Percentiles rank a stretch among this genome's conserved stretches.
Conservation (phyloP, 257 asterid genomes). For the Solanum phureja region DNA sequence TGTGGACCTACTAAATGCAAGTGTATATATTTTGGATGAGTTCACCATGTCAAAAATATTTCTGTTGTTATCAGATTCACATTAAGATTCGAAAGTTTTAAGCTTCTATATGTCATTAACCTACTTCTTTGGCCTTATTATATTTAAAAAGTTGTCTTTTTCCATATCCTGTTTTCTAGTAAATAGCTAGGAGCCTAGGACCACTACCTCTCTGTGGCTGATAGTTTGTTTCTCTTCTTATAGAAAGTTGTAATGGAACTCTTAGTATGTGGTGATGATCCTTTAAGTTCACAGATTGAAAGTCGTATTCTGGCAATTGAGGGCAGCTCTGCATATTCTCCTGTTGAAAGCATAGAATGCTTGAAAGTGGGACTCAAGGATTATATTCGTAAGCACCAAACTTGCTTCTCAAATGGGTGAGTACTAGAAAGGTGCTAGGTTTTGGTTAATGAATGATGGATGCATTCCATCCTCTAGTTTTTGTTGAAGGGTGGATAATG, state of each 20-base stretch:
- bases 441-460: not conserved
- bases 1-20: not conserved
- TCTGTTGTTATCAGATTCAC: not conserved
- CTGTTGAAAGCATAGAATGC: constrained; percentile 34
- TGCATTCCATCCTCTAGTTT: not conserved
- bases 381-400: constrained; percentile 48
- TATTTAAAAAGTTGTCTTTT: not conserved
- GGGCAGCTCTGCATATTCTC: constrained; percentile 23
- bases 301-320: constrained; percentile 31
- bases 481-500: not conserved
- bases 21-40: not conserved
- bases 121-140: not conserved
- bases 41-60: not conserved
- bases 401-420: constrained; percentile 53
- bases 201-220: constrained; percentile 13
- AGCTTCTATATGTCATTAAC: not conserved
- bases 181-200: constrained; percentile 2
- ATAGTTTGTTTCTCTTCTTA: constrained; percentile 8
- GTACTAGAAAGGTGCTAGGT: constrained; percentile 8
- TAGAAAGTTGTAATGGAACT: constrained; percentile 79
- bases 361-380: constrained; percentile 64
- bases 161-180: not conserved
- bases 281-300: constrained; percentile 20
- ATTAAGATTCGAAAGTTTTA: not conserved
- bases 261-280: constrained; percentile 33